Conservation (phyloP, 2,329 filamentous ascomycete species). For the Fusarium tjaetaba region DNA sequence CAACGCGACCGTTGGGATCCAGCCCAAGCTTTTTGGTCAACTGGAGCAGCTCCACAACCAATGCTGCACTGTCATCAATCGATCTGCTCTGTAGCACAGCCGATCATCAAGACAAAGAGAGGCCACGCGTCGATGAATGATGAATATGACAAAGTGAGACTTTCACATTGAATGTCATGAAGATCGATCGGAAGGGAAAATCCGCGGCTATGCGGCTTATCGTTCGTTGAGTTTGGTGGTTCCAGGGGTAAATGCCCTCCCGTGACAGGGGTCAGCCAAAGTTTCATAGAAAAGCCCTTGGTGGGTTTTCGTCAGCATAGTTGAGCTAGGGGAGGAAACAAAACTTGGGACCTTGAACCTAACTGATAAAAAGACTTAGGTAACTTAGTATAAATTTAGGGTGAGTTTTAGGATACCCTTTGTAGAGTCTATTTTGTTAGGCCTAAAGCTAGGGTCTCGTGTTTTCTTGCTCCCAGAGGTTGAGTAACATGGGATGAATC, state of each 20-base stretch:
- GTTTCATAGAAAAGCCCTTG: constrained; percentile 33
- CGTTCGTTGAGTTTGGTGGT: constrained; percentile 8
- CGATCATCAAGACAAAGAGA: constrained; percentile 14
- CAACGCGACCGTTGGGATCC: constrained; percentile 20
- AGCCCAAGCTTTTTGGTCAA: constrained; percentile 21
- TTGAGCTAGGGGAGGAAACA: too few relatives aligned
- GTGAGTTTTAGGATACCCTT: too few relatives aligned
- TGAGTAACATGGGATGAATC: constrained; percentile 41
- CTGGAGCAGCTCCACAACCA: constrained; percentile 25
- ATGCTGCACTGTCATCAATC: constrained; percentile 26
- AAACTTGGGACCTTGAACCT: too few relatives aligned
- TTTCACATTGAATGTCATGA: background rate
- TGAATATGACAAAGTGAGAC: background rate
- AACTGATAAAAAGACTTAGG: too few relatives aligned
- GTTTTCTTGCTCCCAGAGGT: too few relatives aligned
- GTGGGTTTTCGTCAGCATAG: background rate
- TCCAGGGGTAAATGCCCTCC: constrained; percentile 29
- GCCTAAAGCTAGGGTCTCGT: too few relatives aligned
- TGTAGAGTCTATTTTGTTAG: too few relatives aligned
- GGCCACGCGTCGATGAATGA: constrained; percentile 21
- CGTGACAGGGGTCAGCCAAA: constrained; percentile 19
- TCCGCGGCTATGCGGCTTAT: background rate
- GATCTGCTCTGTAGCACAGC: constrained; percentile 2
- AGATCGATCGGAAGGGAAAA: background rate
- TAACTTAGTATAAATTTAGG: too few relatives aligned